phyloP scores from a whole-genome alignment of 371 early-diverging fungal genomes.

The Mucor irregularis region DNA sequence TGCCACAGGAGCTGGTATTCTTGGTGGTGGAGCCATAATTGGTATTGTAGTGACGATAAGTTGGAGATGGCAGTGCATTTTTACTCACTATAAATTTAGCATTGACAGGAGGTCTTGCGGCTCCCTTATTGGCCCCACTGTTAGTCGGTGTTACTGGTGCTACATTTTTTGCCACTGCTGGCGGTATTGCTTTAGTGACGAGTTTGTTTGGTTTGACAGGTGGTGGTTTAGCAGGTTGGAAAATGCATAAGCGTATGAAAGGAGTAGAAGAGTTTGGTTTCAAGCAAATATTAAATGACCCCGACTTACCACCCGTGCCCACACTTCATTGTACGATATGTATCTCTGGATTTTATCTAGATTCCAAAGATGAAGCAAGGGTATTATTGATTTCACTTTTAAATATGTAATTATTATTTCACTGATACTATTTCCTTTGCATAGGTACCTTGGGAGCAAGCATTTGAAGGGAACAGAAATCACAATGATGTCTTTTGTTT shows the following conservation, averaged over 20 bases:
- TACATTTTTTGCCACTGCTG: conserved; percentile 61
- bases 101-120: conserved; percentile 69
- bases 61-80: background rate
- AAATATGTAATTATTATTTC: too few species aligned
- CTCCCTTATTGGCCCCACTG: conserved; percentile 62
- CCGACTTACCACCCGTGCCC: conserved; percentile 59
- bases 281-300: conserved; percentile 53
- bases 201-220: conserved; percentile 65
- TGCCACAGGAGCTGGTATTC: conserved; percentile 59
- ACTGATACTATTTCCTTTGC: background rate
- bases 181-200: conserved; percentile 62
- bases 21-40: conserved; percentile 67
- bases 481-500: conserved; percentile 60
- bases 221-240: conserved; percentile 66
- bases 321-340: conserved; percentile 64
- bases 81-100: conserved; percentile 18
- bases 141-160: conserved; percentile 62
- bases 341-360: conserved; percentile 62
- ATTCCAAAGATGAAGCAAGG: conserved; percentile 38
- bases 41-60: conserved; percentile 25
- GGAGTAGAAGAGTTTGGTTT: conserved; percentile 63
- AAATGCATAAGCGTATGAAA: conserved; percentile 51
- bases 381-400: too few species aligned
- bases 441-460: conserved; percentile 57
- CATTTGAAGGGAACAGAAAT: conserved; percentile 36